Conservation (phyloP, 768 basidiomycete genomes). For the Auriscalpium microsporum region DNA sequence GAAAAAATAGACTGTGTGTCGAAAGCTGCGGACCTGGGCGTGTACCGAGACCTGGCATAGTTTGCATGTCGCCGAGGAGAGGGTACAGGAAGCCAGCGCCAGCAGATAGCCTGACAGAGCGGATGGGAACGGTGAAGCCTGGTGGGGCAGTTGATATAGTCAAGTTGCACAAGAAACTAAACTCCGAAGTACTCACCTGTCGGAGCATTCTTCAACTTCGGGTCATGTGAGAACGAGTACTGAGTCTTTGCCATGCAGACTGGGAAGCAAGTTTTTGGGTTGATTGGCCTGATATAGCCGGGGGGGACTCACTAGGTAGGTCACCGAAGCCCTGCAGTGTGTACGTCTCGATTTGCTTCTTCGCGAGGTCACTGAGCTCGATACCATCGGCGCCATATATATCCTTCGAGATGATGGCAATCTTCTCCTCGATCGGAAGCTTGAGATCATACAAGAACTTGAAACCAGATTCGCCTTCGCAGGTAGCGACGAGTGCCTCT, state of each 20-base stretch:
- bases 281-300: conserved; percentile 2
- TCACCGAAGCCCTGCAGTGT: conserved; percentile 79
- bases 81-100: conserved; percentile 97
- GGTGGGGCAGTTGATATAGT: background rate
- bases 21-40: conserved; percentile 54
- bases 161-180: background rate
- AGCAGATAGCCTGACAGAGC: conserved; percentile 78
- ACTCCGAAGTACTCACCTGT: conserved; percentile 37
- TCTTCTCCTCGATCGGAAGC: conserved; percentile 81
- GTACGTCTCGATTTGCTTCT: conserved; percentile 83
- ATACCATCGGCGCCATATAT: conserved; percentile 94
- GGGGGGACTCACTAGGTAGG: conserved; percentile 56
- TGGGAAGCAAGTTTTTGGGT: conserved; percentile 20
- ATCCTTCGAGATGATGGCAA: conserved; percentile 75
- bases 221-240: conserved; percentile 94
- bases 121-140: conserved; percentile 92
- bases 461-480: conserved; percentile 77
- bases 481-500: conserved; percentile 82
- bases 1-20: background rate
- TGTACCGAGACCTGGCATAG: conserved; percentile 94
- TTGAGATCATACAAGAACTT: conserved; percentile 89
- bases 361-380: conserved; percentile 75
- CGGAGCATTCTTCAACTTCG: conserved; percentile 84
- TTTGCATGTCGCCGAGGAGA: conserved; percentile 93
- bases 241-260: conserved; percentile 99